phyloP scores from a whole-genome alignment of 1,284 basidiomycete species.

The Apiotrichum akiyoshidainum region DNA sequence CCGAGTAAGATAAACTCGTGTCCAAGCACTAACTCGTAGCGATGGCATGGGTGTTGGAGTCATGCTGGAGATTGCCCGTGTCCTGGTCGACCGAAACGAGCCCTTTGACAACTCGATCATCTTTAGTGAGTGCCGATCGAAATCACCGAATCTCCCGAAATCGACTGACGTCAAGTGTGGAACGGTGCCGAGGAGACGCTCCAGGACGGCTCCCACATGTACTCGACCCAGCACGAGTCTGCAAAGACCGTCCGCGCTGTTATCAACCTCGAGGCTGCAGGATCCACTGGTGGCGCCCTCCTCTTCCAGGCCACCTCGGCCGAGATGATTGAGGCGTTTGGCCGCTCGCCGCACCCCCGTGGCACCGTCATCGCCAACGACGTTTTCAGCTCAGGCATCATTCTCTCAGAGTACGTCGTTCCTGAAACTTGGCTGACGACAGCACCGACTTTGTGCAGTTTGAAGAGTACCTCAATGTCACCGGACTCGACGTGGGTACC shows the following conservation, averaged over 20 bases:
- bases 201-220: slow-evolving; percentile 93
- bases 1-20: slow-evolving; percentile 56
- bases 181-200: slow-evolving; percentile 82
- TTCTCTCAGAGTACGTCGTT: slow-evolving; percentile 77
- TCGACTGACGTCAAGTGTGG: slow-evolving; percentile 65
- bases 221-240: slow-evolving; percentile 77
- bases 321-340: slow-evolving; percentile 90
- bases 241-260: slow-evolving; percentile 75
- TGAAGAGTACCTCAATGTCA: slow-evolving; percentile 81
- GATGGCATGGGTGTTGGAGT: slow-evolving; percentile 84
- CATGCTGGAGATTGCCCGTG: slow-evolving; percentile 84
- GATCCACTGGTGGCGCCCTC: slow-evolving; percentile 80
- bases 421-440: background rate
- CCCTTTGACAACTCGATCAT: slow-evolving; percentile 75
- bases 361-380: slow-evolving; percentile 92
- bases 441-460: slow-evolving; percentile 95
- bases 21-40: slow-evolving; percentile 21
- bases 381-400: slow-evolving; percentile 86
- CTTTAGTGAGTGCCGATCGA: slow-evolving; percentile 61
- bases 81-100: slow-evolving; percentile 70
- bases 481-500: slow-evolving; percentile 70
- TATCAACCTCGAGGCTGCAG: slow-evolving; percentile 62
- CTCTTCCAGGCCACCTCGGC: slow-evolving; percentile 94
- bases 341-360: slow-evolving; percentile 77
- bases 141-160: background rate